Base-by-base conservation (phyloP, 768 basidiomycete species). In the Hemileccinum rubropunctum region DNA sequence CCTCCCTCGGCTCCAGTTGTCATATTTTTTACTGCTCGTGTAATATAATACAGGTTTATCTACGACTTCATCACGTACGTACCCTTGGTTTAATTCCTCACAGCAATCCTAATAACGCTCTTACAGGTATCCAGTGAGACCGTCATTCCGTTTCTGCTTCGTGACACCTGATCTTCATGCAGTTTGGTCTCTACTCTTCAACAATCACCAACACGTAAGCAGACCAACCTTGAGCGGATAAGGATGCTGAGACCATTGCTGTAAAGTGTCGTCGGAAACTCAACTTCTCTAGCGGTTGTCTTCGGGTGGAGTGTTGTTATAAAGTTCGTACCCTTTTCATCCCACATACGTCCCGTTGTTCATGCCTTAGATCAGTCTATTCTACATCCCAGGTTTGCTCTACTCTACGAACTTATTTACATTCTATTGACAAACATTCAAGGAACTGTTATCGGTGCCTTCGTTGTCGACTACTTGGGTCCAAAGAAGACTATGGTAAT, bases 251-350 rank as follows among this genome's bases (percentile, higher is more conserved):
- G 18, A 18, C 35, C 21, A 32, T 45, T 47, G 10, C 13, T 35
- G 47, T 47, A 21, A 48, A 88, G 83, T 48, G 75, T 92, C 48
- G 84, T 83, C 14, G 82, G 84, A 33, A 66, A 70, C 23, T 64
- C 68, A 27, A 60, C 64, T 10, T 74, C 81, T 8, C 72, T 93
- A 18, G 63, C 71, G 6, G 75, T 85, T 38, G 75, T 87, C 12
- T 83, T 94, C 53, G 91, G 91, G 15, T 94, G 91, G 93, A 81
- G 78, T 55, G 84, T 88, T 37, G 82, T 94, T 26, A 86, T 92
- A 72, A 88, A 89, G 89, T 89, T 65, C 38, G 79, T 57, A 12
- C 30, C 17, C 34, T 30, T 44, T 51, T 39, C 8, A 15, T 45
- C 43, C 28, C 39, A 23, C 20, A 17, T 12, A 9, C 23, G 9